Base-by-base conservation (phyloP, 306 rosid species). In the Cicer bijugum region DNA sequence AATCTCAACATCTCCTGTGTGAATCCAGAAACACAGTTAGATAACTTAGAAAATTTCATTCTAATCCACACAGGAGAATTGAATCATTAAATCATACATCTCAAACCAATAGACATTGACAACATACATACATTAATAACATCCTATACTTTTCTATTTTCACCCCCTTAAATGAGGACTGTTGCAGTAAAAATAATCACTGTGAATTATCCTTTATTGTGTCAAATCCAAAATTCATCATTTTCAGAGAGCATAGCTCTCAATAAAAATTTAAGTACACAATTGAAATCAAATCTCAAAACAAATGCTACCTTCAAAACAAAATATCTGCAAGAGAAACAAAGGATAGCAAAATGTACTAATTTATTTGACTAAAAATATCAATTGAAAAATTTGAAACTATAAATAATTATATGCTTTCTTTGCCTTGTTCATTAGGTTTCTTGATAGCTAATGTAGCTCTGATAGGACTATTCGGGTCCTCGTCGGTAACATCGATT, bases 401-500 rank as follows among this genome's bases (percentile, higher is more conserved):
- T 23, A 33, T 60, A 77, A 71, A 69, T 63, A 55, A 81, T 71
- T 57, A 78, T 67, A 55, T 68, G 81, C 81, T 68, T 78, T 67
- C 82, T 67, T 79, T 72, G 64, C 82, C 83, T 48, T 77, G 82
- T 74, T 74, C 85, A 37, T 67, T 80, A 48, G 72, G 62, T 14
- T 23, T 17, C 69, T 62, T 78, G 28, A 62, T 55, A 9, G 78
- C 87, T 23, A 82, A 75, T 35, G 84, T 47, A 50, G 78, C 74
- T 78, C 85, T 71, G 4, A 79, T 39, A 10, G 87, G 85, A 78
- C 82, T 82, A 76, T 42, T 75, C 0, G 83, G 82, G 67, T 84
- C 85, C 74, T 87, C 90, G 16, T 76, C 61, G 8, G 75, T 69
- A 53, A 81, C 83, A 47, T 85, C 85, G 1, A 76, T 69, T 81